Conservation (phyloP, 192 early-diverging fungal genomes). For the Chytriomyces sp. region DNA sequence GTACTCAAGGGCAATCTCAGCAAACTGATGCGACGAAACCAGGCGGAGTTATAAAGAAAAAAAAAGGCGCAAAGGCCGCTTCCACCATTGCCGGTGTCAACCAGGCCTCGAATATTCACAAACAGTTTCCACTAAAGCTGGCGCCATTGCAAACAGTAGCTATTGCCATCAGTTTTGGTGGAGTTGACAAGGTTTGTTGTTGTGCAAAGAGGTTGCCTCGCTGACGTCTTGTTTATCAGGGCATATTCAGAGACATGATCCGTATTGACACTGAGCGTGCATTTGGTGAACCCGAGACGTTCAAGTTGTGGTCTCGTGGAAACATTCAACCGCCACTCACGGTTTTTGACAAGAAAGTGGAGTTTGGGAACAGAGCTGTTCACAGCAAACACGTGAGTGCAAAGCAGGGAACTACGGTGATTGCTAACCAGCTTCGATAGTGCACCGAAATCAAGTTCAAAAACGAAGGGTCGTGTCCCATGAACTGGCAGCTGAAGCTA, state of each 20-base stretch:
- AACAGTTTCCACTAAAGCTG: slow-evolving; percentile 49
- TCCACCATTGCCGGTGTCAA: neutral
- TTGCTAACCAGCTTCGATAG: neutral
- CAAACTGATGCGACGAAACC: neutral
- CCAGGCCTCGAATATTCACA: slow-evolving; percentile 27
- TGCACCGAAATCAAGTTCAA: slow-evolving; percentile 50
- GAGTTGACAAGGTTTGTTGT: slow-evolving; percentile 44
- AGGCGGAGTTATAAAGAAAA: slow-evolving; percentile 7
- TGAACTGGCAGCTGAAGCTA: slow-evolving; percentile 50
- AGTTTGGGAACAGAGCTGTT: slow-evolving; percentile 58
- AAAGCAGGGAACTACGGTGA: neutral
- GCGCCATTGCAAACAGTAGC: slow-evolving; percentile 42
- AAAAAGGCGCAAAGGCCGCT: slow-evolving; percentile 15
- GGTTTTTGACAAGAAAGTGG: slow-evolving; percentile 54
- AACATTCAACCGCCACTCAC: slow-evolving; percentile 54
- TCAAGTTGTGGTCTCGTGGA: slow-evolving; percentile 49
- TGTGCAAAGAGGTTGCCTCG: neutral
- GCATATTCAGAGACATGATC: slow-evolving; percentile 38
- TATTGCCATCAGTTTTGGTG: slow-evolving; percentile 43
- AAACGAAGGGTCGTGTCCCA: slow-evolving; percentile 50
- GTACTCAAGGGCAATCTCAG: neutral
- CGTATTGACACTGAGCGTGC: slow-evolving; percentile 48
- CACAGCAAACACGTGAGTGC: slow-evolving; percentile 50
- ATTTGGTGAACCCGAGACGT: slow-evolving; percentile 47
- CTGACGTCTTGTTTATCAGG: slow-evolving; percentile 37